Conservation (phyloP, 2,329 filamentous ascomycete species). For the Diaporthe aspalathi region DNA sequence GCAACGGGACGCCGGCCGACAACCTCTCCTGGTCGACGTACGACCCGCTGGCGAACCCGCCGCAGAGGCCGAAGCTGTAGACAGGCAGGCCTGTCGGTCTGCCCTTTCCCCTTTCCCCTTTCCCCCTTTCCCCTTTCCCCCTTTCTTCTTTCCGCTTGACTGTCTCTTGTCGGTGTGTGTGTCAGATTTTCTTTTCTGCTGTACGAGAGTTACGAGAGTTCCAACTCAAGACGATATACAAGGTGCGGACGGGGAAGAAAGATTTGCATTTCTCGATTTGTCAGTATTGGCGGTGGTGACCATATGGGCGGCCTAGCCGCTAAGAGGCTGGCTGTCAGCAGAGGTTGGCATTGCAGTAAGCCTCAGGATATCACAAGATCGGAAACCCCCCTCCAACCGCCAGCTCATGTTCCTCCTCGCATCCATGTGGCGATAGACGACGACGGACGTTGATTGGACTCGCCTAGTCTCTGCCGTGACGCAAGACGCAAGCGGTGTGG, state of each 20-base stretch:
- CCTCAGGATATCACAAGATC: slow-evolving; percentile 22
- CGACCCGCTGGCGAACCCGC: slow-evolving; percentile 63
- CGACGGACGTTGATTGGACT: neutral
- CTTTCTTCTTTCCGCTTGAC: neutral
- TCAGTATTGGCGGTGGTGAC: neutral
- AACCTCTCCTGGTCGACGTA: slow-evolving; percentile 62
- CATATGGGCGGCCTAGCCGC: neutral
- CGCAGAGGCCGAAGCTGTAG: slow-evolving; percentile 65
- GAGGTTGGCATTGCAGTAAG: slow-evolving; percentile 8
- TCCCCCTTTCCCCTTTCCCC: too few species aligned
- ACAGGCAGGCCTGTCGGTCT: too few species aligned
- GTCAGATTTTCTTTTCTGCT: neutral
- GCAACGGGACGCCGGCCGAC: slow-evolving; percentile 59
- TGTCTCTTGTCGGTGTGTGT: neutral
- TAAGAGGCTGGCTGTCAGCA: slow-evolving; percentile 14
- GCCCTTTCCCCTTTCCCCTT: neutral
- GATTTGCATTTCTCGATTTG: neutral
- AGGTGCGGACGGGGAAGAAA: neutral
- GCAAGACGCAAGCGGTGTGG: neutral
- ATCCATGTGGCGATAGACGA: neutral
- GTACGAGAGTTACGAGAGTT: neutral
- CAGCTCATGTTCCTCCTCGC: neutral
- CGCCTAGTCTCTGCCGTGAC: neutral
- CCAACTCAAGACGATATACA: neutral
- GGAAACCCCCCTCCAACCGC: neutral